Percentiles rank a stretch among this genome's conserved stretches.
Evolutionary conservation across 352 stramenopile species (phyloP).

Genomic region (Lagenidium sp.): DNA sequence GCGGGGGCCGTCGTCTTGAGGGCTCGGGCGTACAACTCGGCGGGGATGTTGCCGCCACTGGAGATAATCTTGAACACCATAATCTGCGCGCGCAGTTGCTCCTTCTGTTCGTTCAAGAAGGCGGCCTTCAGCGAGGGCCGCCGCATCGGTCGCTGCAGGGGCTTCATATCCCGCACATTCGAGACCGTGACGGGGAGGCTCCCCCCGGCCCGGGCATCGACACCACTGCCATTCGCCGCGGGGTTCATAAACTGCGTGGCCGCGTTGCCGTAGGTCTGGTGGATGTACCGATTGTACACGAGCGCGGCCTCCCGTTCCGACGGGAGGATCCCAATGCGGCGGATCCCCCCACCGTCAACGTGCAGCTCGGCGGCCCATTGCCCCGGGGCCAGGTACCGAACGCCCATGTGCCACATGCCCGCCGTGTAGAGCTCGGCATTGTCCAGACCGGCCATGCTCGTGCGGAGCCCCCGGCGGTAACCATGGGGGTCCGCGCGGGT

Average conservation of each 20-base stretch:
- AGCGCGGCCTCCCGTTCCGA: slow-evolving; percentile 72
- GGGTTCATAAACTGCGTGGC: slow-evolving; percentile 84
- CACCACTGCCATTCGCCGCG: slow-evolving; percentile 23
- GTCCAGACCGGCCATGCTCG: slow-evolving; percentile 55
- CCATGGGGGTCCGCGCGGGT: slow-evolving; percentile 22
- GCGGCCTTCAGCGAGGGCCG: slow-evolving; percentile 38
- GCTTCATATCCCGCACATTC: slow-evolving; percentile 46
- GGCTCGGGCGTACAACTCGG: slow-evolving; percentile 59
- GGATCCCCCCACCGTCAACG: slow-evolving; percentile 72
- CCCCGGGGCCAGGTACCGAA: slow-evolving; percentile 61
- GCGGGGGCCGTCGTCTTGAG: slow-evolving; percentile 57
- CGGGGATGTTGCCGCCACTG: slow-evolving; percentile 65
- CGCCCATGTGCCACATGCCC: slow-evolving; percentile 80
- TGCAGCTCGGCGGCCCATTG: slow-evolving; percentile 80
- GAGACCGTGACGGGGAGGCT: slow-evolving; percentile 38
- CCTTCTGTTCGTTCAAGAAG: slow-evolving; percentile 80
- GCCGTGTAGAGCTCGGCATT: slow-evolving; percentile 65
- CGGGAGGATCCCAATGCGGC: slow-evolving; percentile 56
- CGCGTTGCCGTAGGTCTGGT: slow-evolving; percentile 72
- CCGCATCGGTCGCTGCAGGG: slow-evolving; percentile 27
- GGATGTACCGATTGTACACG: slow-evolving; percentile 83
- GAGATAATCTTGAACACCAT: slow-evolving; percentile 90
- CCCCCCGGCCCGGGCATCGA: slow-evolving; percentile 3
- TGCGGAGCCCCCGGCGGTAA: slow-evolving; percentile 55
- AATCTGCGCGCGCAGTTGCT: slow-evolving; percentile 83